Evolutionary conservation across 805 yeast genomes (phyloP).

Genomic region (Citeromyces nyonsensis): DNA sequence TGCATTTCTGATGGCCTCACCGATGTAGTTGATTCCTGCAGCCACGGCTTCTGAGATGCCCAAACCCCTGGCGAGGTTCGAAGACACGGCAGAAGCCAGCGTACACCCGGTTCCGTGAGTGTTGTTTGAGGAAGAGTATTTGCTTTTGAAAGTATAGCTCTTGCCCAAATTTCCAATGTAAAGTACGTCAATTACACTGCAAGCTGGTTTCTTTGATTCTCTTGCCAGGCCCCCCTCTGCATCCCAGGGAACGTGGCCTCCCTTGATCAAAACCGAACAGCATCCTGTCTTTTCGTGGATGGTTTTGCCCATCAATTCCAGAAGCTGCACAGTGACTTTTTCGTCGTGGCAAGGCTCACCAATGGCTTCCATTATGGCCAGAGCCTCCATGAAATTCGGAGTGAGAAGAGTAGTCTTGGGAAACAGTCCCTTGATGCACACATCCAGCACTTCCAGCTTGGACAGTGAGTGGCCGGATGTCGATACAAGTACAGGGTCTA

Average conservation of each 20-base stretch:
- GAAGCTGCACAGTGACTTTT: slow-evolving; percentile 14
- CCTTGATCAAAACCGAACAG: slow-evolving; percentile 58
- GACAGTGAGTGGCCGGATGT: slow-evolving; percentile 57
- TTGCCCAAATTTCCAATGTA: slow-evolving; percentile 15
- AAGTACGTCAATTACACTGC: slow-evolving; percentile 9
- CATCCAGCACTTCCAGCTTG: slow-evolving; percentile 25
- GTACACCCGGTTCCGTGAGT: slow-evolving; percentile 93
- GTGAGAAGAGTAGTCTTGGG: slow-evolving; percentile 46
- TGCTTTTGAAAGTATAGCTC: slow-evolving; percentile 28
- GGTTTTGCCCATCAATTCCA: slow-evolving; percentile 18
- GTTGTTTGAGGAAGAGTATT: slow-evolving; percentile 28
- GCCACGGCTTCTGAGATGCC: slow-evolving; percentile 31
- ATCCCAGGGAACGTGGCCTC: slow-evolving; percentile 58
- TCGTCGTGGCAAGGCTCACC: slow-evolving; percentile 12
- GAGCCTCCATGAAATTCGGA: slow-evolving; percentile 67
- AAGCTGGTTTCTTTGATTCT: slow-evolving; percentile 5
- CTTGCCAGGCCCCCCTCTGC: slow-evolving; percentile 6
- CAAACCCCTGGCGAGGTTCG: slow-evolving; percentile 48
- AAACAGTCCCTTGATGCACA: slow-evolving; percentile 25
- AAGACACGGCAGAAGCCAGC: slow-evolving; percentile 64
- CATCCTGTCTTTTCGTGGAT: slow-evolving; percentile 25
- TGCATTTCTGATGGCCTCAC: slow-evolving; percentile 38
- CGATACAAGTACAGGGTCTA: slow-evolving; percentile 79
- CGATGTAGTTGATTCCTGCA: slow-evolving; percentile 49
- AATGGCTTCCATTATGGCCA: slow-evolving; percentile 40